phyloP scores from a whole-genome alignment of 2,329 filamentous ascomycete genomes.

The Nothophoma quercina region DNA sequence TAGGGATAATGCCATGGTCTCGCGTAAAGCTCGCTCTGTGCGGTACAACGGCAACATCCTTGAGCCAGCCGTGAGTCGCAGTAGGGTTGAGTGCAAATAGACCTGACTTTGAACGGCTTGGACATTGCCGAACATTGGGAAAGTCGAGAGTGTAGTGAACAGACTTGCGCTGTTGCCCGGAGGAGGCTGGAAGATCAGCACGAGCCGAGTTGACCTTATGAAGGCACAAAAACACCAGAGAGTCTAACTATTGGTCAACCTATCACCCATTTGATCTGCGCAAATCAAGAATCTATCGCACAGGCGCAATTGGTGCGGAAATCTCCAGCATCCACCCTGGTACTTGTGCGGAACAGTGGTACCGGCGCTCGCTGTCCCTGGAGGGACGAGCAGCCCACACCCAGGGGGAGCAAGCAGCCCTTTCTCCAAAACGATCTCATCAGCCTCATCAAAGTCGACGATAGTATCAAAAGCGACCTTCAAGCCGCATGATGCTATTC shows the following conservation, averaged over 20 bases:
- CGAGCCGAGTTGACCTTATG: neutral
- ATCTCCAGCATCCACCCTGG: neutral
- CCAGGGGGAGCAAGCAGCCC: neutral
- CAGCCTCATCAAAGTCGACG: neutral
- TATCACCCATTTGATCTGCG: neutral
- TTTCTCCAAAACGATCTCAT: neutral
- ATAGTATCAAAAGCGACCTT: neutral
- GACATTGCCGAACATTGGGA: too few species aligned
- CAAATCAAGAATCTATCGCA: neutral
- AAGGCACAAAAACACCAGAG: neutral
- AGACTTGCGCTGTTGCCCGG: neutral
- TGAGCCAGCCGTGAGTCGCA: neutral
- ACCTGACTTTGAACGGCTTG: too few species aligned
- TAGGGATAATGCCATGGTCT: neutral
- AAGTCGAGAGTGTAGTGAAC: neutral
- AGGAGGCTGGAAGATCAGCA: neutral
- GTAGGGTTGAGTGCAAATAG: neutral
- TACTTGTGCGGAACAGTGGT: neutral
- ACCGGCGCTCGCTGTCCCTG: constrained; percentile 3
- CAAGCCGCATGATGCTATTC: constrained; percentile 16
- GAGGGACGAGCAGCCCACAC: neutral
- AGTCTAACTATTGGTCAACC: neutral
- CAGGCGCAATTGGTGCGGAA: neutral
- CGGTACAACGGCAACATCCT: neutral
- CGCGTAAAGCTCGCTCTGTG: neutral